Percentiles rank a stretch among this genome's conserved stretches.
Conservation (phyloP, 805 yeast genomes). For the Wickerhamiella azymoides region DNA sequence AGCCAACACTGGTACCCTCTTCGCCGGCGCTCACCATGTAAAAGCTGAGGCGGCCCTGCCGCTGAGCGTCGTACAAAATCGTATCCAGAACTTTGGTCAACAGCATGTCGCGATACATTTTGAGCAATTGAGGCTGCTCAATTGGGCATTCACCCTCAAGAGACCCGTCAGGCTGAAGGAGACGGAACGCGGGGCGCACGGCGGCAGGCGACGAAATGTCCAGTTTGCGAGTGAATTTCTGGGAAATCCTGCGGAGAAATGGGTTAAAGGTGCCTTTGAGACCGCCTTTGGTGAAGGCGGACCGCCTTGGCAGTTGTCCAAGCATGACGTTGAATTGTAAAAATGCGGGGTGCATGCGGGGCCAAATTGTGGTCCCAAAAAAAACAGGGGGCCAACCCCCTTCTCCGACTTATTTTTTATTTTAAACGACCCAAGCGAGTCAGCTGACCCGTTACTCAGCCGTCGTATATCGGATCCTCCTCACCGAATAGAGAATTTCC, state of each 20-base stretch:
- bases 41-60: conserved; percentile 25
- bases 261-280: too few species aligned
- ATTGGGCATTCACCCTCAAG: conserved; percentile 18
- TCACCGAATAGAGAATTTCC: neutral
- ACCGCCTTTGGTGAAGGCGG: too few species aligned
- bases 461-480: neutral
- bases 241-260: neutral
- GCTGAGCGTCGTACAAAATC: conserved; percentile 26
- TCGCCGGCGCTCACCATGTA: conserved; percentile 28
- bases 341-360: too few species aligned
- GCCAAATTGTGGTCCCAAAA: too few species aligned
- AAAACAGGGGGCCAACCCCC: too few species aligned
- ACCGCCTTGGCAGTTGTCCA: too few species aligned
- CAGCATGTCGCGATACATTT: conserved; percentile 25
- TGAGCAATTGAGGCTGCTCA: conserved; percentile 16
- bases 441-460: neutral
- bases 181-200: conserved; percentile 17
- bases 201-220: neutral
- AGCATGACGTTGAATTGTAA: too few species aligned
- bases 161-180: conserved; percentile 21
- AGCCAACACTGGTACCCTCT: conserved; percentile 26
- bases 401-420: too few species aligned
- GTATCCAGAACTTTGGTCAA: conserved; percentile 23
- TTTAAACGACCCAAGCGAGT: neutral
- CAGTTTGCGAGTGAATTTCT: neutral